A percentile compares a stretch with the other conserved stretches of the same genome.
These are phyloP conservation scores for Fusarium hainanense DNA, from an alignment of 2,329 filamentous ascomycete species.

Conservation along the genomic window DNA sequence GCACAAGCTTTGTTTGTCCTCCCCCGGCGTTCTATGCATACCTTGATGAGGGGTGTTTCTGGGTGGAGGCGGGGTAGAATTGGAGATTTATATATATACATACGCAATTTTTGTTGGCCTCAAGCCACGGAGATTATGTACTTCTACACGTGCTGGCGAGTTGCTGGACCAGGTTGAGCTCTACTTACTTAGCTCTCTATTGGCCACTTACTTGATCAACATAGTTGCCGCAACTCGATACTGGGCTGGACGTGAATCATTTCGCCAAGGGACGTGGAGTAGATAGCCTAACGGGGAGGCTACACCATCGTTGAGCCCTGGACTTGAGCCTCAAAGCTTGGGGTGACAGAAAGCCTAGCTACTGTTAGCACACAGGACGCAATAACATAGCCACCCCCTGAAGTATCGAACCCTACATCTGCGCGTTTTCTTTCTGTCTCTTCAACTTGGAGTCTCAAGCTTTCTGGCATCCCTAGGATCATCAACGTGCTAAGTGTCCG, in stretches of 20 bases:
- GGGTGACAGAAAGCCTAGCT: neutral
- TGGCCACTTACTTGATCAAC: neutral
- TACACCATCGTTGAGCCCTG: neutral
- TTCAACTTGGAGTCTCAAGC: neutral
- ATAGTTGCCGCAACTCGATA: neutral
- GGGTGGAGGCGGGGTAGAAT: conserved; percentile 5
- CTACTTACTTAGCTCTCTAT: neutral
- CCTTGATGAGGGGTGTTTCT: neutral
- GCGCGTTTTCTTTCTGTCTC: neutral
- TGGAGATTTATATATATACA: conserved; percentile 12
- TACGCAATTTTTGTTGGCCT: neutral
- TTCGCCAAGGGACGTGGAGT: conserved; percentile 7
- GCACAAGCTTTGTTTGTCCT: conserved; percentile 20
- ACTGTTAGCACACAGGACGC: neutral
- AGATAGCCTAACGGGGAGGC: conserved; percentile 5
- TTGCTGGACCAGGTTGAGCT: conserved; percentile 2
- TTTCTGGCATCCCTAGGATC: neutral
- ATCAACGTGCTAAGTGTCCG: conserved; percentile 14
- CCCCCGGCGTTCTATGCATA: conserved; percentile 10
- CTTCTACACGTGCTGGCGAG: neutral
- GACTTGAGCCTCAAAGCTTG: conserved; percentile 20
- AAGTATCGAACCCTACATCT: neutral
- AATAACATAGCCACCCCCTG: neutral
- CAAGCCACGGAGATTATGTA: neutral
- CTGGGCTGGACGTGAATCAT: neutral